Conservation (phyloP, 305 asterid species). For the Euphrasia arctica region DNA sequence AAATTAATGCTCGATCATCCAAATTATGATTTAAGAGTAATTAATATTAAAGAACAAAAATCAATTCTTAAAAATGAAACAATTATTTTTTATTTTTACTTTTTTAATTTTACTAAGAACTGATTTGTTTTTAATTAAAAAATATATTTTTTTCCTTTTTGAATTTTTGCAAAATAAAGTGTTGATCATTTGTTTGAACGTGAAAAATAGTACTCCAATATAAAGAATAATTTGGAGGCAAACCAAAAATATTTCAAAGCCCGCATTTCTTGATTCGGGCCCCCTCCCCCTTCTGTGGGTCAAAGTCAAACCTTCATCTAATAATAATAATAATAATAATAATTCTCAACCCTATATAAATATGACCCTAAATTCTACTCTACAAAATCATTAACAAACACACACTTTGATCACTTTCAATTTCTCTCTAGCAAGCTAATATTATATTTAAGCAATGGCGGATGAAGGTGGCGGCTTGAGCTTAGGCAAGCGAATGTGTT, state of each 20-base stretch:
- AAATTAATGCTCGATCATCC: no score
- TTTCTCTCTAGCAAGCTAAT: neutral
- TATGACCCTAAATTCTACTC: constrained; percentile 51
- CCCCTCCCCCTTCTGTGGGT: neutral
- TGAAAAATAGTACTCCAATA: no score
- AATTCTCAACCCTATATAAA: constrained; percentile 38
- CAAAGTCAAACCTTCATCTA: neutral
- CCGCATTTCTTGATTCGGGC: constrained; percentile 29
- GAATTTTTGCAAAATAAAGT: no score
- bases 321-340: neutral
- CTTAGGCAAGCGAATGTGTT: constrained; percentile 44
- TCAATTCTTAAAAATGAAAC: no score
- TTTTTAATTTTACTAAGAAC: no score
- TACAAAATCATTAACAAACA: constrained; percentile 28
- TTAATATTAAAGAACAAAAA: no score
- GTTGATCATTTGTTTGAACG: no score
- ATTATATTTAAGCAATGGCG: constrained; percentile 41
- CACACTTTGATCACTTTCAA: neutral
- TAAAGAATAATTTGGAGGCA: no score
- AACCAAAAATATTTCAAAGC: neutral
- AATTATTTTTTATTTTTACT: no score
- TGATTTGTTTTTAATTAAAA: no score
- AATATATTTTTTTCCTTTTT: no score
- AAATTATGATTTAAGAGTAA: no score
- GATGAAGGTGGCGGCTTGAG: constrained; percentile 39